Evolutionary conservation across 75 land plant genomes (phyloP), one percentile per base, ranked within the genome.

Genomic region (Pinus albicaulis): DNA sequence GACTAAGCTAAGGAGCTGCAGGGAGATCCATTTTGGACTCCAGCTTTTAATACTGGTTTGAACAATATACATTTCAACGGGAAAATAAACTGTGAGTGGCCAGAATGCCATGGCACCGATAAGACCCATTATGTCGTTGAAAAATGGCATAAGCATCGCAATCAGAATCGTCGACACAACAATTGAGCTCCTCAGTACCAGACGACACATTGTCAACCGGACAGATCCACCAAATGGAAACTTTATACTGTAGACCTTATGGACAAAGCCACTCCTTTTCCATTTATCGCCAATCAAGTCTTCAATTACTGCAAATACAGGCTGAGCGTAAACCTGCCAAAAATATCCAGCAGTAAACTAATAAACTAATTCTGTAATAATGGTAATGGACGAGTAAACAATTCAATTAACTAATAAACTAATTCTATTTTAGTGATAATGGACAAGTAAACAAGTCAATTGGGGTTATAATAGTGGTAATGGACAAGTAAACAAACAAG

Each of bases 241-340:
- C 19, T n/a, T 73, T 28, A 76, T 28, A n/a, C 69, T 56, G 76
- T 80, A 74, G n/a, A 70, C 48, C 19, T 55, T 74, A 72, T 74
- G 52, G 19, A 76, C 60, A 83, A 76, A 73, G 31, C 26, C 76
- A 7, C 84, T 66, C 4, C 61, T 66, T 22, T 85, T 71, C 86
- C 86, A 81, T n/a, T 58, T 83, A 38, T 16, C 22, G 8, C 79
- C 59, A 13, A 78, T 53, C 81, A 69, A 79, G 11, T 76, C 57
- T 77, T 90, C 90, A 11, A 84, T 59, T 48, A 76, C 65, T 11
- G 87, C 92, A 84, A 85, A 90, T 3, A 90, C 38, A 24, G 90
- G 92, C 69, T 90, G 92, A 2, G 82, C 62, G 53, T 73, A 90
- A 38, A 90, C 92, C 90, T 86, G 81, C 28, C 22, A 72, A 11